These are phyloP conservation scores for Alternaria consortialis DNA, from an alignment of 2,329 filamentous ascomycete species.

Conservation along the genomic window DNA sequence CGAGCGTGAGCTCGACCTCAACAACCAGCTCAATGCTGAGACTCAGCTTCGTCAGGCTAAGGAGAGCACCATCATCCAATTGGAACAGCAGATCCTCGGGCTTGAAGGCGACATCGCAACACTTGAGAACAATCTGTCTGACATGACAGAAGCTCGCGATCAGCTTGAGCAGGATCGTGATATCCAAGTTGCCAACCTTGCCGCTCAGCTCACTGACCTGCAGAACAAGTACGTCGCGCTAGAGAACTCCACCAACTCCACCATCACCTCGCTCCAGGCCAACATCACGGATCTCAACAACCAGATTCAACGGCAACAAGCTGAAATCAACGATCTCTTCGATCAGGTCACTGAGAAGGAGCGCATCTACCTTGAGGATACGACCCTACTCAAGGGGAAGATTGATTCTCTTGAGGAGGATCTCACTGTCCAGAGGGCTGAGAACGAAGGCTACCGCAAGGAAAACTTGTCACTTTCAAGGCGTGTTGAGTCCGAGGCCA, in stretches of 20 bases:
- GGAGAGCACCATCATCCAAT: slow-evolving; percentile 47
- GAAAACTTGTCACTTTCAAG: slow-evolving; percentile 41
- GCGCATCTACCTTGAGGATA: slow-evolving; percentile 39
- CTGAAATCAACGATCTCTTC: slow-evolving; percentile 49
- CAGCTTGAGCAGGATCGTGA: slow-evolving; percentile 44
- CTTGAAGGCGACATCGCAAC: slow-evolving; percentile 46
- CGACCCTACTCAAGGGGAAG: slow-evolving; percentile 32
- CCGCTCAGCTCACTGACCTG: slow-evolving; percentile 46
- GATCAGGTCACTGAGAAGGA: slow-evolving; percentile 38
- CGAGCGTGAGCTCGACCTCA: slow-evolving; percentile 52
- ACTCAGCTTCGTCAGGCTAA: slow-evolving; percentile 49
- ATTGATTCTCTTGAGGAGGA: slow-evolving; percentile 35
- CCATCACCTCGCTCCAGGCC: slow-evolving; percentile 43
- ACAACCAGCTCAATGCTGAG: slow-evolving; percentile 52
- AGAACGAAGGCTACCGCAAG: slow-evolving; percentile 37
- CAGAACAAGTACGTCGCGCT: slow-evolving; percentile 42
- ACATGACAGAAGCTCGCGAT: slow-evolving; percentile 44
- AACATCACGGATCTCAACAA: slow-evolving; percentile 55
- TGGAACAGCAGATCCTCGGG: slow-evolving; percentile 46
- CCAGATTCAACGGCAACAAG: slow-evolving; percentile 49
- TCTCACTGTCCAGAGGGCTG: slow-evolving; percentile 27
- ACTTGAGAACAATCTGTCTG: slow-evolving; percentile 29
- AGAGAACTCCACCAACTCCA: slow-evolving; percentile 42
- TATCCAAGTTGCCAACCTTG: slow-evolving; percentile 46
- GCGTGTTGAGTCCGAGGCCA: slow-evolving; percentile 41